These are phyloP conservation scores for Sambucus nigra DNA, from an alignment of 129 eudicot genomes.

Conservation along the genomic window DNA sequence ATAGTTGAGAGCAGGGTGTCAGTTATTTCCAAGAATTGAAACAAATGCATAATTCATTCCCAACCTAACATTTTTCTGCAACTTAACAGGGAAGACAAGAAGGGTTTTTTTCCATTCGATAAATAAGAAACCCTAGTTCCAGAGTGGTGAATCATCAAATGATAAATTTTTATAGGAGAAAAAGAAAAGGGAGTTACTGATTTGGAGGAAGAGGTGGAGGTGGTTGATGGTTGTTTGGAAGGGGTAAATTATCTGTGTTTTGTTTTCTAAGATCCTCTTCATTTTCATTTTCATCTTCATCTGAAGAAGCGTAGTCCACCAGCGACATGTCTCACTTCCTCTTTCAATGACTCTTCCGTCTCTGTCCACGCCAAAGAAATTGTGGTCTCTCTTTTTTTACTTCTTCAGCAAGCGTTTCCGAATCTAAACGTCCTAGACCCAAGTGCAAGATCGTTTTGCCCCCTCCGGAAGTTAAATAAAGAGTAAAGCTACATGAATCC, in stretches of 20 bases:
- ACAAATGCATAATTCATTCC: neutral
- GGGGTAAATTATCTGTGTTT: neutral
- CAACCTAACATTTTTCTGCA: neutral
- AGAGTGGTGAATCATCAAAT: no score
- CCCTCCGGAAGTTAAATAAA: no score
- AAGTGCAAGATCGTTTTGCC: no score
- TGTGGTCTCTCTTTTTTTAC: no score
- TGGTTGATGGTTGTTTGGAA: neutral
- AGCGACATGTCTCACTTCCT: constrained; percentile 47
- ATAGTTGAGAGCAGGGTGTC: constrained; percentile 2
- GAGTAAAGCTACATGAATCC: no score
- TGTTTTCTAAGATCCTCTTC: constrained; percentile 9
- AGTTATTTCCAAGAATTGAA: neutral
- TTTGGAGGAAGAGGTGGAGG: constrained; percentile 11
- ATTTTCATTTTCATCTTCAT: constrained; percentile 31
- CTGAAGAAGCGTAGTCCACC: constrained; percentile 76
- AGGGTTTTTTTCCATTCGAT: neutral
- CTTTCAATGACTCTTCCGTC: neutral
- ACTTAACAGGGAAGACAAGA: neutral
- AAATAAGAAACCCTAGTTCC: neutral
- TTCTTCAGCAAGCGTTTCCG: no score
- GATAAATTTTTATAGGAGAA: no score
- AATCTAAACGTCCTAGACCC: no score
- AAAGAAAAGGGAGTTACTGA: constrained; percentile 19
- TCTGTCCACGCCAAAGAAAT: no score